Evolutionary conservation across 1,284 basidiomycete species (phyloP).

Genomic region (Ceratobasidium sp.): DNA sequence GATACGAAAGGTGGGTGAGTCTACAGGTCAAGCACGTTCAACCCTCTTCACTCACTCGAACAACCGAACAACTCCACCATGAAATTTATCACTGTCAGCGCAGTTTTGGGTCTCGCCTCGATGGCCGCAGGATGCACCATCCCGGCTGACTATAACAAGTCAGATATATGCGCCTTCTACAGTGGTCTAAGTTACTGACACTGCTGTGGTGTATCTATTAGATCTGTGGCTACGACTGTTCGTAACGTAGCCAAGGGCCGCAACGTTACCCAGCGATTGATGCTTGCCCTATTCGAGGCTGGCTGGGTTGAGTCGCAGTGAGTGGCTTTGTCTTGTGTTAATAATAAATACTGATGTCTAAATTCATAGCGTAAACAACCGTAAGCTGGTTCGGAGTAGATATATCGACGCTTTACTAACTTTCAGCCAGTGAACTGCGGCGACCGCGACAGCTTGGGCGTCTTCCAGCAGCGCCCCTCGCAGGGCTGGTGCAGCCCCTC

Average conservation of each 20-base stretch:
- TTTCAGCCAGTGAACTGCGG: conserved; percentile 31
- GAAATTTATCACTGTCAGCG: conserved; percentile 24
- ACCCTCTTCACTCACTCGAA: background rate
- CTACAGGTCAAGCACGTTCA: background rate
- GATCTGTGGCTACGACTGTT: conserved; percentile 17
- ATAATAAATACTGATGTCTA: background rate
- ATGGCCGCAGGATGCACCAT: conserved; percentile 12
- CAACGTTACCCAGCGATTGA: conserved; percentile 17
- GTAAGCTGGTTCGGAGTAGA: background rate
- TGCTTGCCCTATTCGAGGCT: conserved; percentile 28
- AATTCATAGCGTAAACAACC: conserved; percentile 18
- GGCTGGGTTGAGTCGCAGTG: conserved; percentile 38
- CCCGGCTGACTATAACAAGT: conserved; percentile 16
- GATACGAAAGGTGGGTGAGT: too few relatives aligned
- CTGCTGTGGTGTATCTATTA: background rate
- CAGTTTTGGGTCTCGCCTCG: conserved; percentile 3
- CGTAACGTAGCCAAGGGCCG: conserved; percentile 32
- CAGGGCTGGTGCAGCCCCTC: conserved; percentile 33
- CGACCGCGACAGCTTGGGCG: conserved; percentile 40
- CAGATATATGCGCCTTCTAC: background rate
- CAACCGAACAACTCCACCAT: background rate
- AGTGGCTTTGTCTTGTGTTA: background rate
- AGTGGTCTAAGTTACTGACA: background rate
- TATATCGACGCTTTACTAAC: background rate
- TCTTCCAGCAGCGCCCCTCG: conserved; percentile 39